Percentiles rank a stretch among this genome's conserved stretches.
These are phyloP conservation scores for Coemansia sp. DNA, from an alignment of 192 early-diverging fungal species.

Conservation along the genomic window DNA sequence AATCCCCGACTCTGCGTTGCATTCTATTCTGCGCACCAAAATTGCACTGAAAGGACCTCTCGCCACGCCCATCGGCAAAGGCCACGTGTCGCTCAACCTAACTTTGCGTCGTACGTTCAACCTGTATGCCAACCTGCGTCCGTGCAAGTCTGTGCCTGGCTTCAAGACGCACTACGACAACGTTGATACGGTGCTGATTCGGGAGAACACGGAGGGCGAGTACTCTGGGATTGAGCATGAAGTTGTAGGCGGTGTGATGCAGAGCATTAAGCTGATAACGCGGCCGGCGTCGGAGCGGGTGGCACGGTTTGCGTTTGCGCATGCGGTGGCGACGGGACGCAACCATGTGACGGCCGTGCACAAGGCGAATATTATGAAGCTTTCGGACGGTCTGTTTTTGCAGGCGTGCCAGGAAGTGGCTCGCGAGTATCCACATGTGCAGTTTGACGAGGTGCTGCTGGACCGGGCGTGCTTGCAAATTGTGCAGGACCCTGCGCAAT, in stretches of 20 bases:
- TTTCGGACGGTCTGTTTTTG: conserved; percentile 97
- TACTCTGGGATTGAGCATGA: conserved; percentile 99
- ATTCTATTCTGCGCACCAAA: conserved; percentile 93
- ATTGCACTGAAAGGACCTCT: conserved; percentile 97
- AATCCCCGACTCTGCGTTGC: conserved; percentile 88
- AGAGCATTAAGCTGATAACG: conserved; percentile 99
- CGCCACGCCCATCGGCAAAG: conserved; percentile 98
- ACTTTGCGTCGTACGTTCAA: conserved; percentile 91
- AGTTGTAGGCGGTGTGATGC: conserved; percentile 94
- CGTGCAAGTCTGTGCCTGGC: conserved; percentile 95
- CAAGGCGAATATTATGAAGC: conserved; percentile 97
- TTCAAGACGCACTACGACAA: conserved; percentile 96
- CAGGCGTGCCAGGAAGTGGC: conserved; percentile 89
- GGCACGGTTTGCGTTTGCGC: conserved; percentile 93
- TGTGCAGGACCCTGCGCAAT: conserved; percentile 90
- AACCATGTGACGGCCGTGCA: conserved; percentile 95
- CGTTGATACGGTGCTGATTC: conserved; percentile 97
- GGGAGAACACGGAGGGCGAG: conserved; percentile 99
- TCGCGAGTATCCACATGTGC: conserved; percentile 86
- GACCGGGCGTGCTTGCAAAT: conserved; percentile 96
- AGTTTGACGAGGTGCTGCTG: conserved; percentile 88
- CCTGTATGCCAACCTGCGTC: conserved; percentile 97
- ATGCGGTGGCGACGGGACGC: conserved; percentile 86
- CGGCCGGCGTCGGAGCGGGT: conserved; percentile 88
- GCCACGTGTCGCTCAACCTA: conserved; percentile 95